phyloP scores from a whole-genome alignment of 2,329 filamentous ascomycete genomes.

The Aureobasidium sp. region DNA sequence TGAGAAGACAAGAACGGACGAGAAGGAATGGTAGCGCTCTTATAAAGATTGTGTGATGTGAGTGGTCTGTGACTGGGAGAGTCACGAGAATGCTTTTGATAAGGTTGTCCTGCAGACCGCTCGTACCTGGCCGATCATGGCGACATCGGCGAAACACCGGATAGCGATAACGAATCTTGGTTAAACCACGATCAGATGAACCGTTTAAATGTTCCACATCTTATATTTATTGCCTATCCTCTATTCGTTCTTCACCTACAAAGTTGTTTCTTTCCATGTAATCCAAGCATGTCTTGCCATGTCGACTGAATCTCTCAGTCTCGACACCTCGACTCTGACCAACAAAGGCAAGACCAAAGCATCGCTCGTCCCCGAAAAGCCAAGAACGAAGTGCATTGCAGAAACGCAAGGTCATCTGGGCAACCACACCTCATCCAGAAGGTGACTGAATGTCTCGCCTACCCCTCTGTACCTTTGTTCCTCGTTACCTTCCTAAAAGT shows the following conservation, averaged over 20 bases:
- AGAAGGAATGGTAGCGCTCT: background rate
- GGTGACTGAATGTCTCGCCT: background rate
- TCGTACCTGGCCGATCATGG: slow-evolving; percentile 12
- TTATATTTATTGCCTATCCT: background rate
- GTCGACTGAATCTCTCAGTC: too few relatives aligned
- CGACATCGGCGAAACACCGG: background rate
- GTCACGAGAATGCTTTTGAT: slow-evolving; percentile 7
- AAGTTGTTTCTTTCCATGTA: too few relatives aligned
- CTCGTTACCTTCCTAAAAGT: background rate
- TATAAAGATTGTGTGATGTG: background rate
- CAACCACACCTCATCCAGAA: slow-evolving; percentile 7
- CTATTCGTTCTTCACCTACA: too few relatives aligned
- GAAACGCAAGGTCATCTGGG: background rate
- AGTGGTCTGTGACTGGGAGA: background rate
- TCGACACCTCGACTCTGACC: background rate
- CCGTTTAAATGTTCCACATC: too few relatives aligned
- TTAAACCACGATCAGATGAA: background rate
- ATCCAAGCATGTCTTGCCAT: too few relatives aligned
- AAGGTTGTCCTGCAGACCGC: slow-evolving; percentile 14
- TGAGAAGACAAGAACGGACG: too few relatives aligned
- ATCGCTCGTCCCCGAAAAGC: background rate
- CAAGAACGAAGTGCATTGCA: background rate
- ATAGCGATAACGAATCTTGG: background rate
- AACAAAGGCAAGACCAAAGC: background rate
- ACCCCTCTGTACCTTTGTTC: background rate